These are phyloP conservation scores for Aureobasidium melanogenum DNA, from an alignment of 2,329 filamentous ascomycete species.

Conservation along the genomic window DNA sequence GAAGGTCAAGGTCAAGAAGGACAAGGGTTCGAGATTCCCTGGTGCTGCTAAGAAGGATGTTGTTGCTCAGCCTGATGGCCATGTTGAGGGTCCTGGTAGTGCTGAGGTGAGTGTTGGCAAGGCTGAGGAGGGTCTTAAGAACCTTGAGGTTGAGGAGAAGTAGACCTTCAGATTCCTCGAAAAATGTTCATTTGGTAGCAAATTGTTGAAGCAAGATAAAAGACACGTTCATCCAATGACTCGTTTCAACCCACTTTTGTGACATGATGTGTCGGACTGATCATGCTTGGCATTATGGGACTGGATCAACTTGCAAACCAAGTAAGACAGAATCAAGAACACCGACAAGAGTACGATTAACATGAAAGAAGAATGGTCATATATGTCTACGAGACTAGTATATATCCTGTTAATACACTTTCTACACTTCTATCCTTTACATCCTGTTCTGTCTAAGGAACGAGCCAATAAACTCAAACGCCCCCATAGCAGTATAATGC, in stretches of 20 bases:
- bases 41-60: conserved; percentile 28
- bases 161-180: not conserved
- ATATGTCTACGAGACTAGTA: too few species aligned
- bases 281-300: too few species aligned
- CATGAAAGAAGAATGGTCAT: too few species aligned
- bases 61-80: conserved; percentile 37
- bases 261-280: too few species aligned
- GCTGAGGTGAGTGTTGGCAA: conserved; percentile 33
- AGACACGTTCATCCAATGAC: too few species aligned
- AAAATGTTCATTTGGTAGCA: too few species aligned
- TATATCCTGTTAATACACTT: too few species aligned
- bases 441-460: conserved; percentile 17
- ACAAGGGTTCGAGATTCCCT: conserved; percentile 60
- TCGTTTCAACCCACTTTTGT: too few species aligned
- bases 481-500: conserved; percentile 23
- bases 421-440: not conserved
- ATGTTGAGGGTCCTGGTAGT: conserved; percentile 34
- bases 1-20: conserved; percentile 66
- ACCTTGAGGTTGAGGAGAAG: conserved; percentile 20
- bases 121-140: conserved; percentile 30
- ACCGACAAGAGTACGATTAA: too few species aligned
- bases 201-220: too few species aligned
- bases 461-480: conserved; percentile 21
- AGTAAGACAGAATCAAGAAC: too few species aligned
- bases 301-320: too few species aligned